A percentile compares a stretch with the other conserved stretches of the same genome.
Conservation (phyloP, 2,329 filamentous ascomycete genomes). For the Metarhizium guizhouense region DNA sequence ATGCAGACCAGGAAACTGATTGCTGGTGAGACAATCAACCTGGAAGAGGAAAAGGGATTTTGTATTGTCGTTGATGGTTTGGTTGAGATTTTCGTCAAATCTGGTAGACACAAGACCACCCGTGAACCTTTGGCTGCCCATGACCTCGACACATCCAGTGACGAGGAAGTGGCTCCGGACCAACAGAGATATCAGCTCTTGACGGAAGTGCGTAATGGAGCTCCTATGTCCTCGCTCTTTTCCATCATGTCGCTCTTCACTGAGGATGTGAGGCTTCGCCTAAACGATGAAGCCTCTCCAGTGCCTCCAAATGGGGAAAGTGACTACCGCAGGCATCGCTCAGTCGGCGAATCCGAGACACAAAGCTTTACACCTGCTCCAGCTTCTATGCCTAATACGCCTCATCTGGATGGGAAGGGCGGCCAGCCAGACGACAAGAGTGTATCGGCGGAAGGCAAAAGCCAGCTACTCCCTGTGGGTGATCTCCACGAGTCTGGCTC, state of each 20-base stretch:
- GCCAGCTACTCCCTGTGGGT: constrained; percentile 3
- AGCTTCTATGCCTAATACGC: constrained; percentile 28
- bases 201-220: constrained; percentile 95
- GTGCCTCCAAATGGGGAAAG: constrained; percentile 13
- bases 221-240: constrained; percentile 96
- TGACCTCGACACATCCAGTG: constrained; percentile 39
- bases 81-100: constrained; percentile 98
- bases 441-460: constrained; percentile 11
- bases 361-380: constrained; percentile 9
- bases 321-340: constrained; percentile 20
- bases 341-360: constrained; percentile 11
- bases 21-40: constrained; percentile 85
- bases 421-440: constrained; percentile 3
- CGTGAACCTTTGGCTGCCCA: constrained; percentile 19
- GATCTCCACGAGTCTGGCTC: constrained; percentile 20
- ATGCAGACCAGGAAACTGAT: constrained; percentile 98
- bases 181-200: constrained; percentile 88
- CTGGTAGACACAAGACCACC: constrained; percentile 35
- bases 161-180: constrained; percentile 58
- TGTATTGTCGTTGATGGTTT: constrained; percentile 94
- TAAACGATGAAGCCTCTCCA: constrained; percentile 49
- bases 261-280: constrained; percentile 77
- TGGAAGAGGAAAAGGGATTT: constrained; percentile 97
- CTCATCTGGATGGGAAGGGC: constrained; percentile 24
- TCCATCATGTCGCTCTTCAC: constrained; percentile 96